These are phyloP conservation scores for Multifurca ochricompacta DNA, from an alignment of 768 basidiomycete genomes.

Conservation along the genomic window DNA sequence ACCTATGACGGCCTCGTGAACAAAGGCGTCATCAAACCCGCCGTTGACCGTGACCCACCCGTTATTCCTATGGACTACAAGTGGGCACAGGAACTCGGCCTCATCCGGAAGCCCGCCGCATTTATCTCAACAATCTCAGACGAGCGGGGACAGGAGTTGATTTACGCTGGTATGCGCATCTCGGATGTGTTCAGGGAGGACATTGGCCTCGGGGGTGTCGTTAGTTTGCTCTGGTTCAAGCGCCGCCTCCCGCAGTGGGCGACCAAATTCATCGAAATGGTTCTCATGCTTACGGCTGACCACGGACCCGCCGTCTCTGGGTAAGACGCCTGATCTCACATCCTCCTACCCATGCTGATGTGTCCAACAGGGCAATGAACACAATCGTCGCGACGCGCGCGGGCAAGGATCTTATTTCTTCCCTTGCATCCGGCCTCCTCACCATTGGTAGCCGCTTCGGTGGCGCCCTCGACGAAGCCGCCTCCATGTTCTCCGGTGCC, in stretches of 20 bases:
- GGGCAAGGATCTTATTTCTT: constrained; percentile 98
- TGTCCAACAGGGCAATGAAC: constrained; percentile 75
- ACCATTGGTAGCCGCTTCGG: constrained; percentile 98
- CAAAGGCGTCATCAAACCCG: constrained; percentile 56
- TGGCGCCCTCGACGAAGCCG: constrained; percentile 97
- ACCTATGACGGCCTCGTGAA: constrained; percentile 79
- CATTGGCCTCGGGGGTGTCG: constrained; percentile 94
- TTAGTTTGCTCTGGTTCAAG: constrained; percentile 97
- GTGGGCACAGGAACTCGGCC: constrained; percentile 97
- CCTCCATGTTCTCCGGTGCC: constrained; percentile 89
- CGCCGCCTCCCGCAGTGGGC: constrained; percentile 86
- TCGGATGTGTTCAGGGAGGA: constrained; percentile 98
- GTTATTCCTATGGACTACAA: constrained; percentile 99
- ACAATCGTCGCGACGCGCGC: constrained; percentile 98
- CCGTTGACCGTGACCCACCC: constrained; percentile 81
- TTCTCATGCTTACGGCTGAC: constrained; percentile 97
- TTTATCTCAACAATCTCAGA: constrained; percentile 99
- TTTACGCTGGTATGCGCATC: constrained; percentile 99
- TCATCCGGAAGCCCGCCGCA: constrained; percentile 97
- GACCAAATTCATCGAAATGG: constrained; percentile 99
- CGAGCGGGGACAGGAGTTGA: constrained; percentile 95
- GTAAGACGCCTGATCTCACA: constrained; percentile 21
- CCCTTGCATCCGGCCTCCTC: constrained; percentile 89
- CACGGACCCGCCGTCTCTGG: constrained; percentile 97
- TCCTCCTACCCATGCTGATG: constrained; percentile 2